Evolutionary conservation across 345 rosid species (phyloP), one percentile per base, ranked within the genome.

Genomic region (Camelina sativa): DNA sequence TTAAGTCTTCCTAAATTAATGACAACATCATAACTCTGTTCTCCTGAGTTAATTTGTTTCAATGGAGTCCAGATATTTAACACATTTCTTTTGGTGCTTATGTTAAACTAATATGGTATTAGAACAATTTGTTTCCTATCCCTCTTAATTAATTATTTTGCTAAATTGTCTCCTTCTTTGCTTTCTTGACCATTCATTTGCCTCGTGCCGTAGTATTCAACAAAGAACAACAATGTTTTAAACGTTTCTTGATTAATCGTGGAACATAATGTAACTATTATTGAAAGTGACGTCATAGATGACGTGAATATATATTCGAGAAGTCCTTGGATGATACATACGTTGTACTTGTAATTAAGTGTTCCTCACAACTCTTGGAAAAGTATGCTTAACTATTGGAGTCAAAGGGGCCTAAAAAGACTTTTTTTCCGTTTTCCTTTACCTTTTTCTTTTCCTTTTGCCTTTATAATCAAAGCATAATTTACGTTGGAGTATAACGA

Each of bases 401-500:
- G 35, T 53, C 30, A 13, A 55, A 6, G 19, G 38, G 19, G 38
- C 60, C 48, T 13, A 17, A 48, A 69, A 1, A 1, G 46, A 19
- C 34, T 44, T 56, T 17, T 25, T 28, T 28, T 28, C 37, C 46
- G 37, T 25, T 25, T 25, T 25, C 4, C 16, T 43, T 43, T 43
- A 43, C 25, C 28, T 60, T 28, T 57, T 4, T 12, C 63, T 25
- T 58, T 34, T 8, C 23, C 12, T 44, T 28, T 2, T 30, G 4
- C 48, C 48, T 44, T 44, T 44, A 44, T 44, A 69, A 69, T 8
- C 6, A 30, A 11, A 43, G 10, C 55, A 30, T 12, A 28, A 32
- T 34, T 69, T 44, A n/a, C 46, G 6, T 30, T 30, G 15, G 11
- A 58, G 22, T 46, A 69, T 43, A 69, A 46, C 46, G 19, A 55